These are phyloP conservation scores for Cladochytrium replicatum DNA, from an alignment of 192 early-diverging fungal genomes.

Conservation along the genomic window DNA sequence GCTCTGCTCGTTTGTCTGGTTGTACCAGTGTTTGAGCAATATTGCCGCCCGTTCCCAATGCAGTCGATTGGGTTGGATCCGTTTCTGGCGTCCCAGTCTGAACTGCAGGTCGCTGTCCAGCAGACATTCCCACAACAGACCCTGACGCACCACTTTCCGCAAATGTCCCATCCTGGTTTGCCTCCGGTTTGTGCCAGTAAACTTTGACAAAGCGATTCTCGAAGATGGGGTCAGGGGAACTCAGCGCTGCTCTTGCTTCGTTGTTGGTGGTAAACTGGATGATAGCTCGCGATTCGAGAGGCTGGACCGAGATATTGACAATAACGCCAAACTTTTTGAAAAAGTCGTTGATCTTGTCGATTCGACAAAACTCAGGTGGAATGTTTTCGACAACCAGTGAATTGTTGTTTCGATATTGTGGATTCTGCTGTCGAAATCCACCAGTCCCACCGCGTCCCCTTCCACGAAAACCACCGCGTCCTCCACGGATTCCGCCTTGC, in stretches of 20 bases:
- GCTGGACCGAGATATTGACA: constrained; percentile 59
- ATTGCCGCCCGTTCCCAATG: too few species aligned
- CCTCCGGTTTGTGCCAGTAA: constrained; percentile 50
- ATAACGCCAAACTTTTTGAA: constrained; percentile 72
- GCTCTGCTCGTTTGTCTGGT: too few species aligned
- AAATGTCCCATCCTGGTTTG: too few species aligned
- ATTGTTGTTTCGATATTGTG: too few species aligned
- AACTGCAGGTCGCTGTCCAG: too few species aligned
- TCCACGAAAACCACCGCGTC: constrained; percentile 42
- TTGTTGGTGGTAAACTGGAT: constrained; percentile 49
- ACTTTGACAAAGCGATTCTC: constrained; percentile 80
- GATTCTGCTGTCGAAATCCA: constrained; percentile 32
- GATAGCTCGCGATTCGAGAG: constrained; percentile 39
- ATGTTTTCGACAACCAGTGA: constrained; percentile 72
- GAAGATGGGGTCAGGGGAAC: constrained; percentile 69
- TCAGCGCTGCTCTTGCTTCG: constrained; percentile 62
- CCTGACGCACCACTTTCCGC: too few species aligned
- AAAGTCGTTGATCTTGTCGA: constrained; percentile 65
- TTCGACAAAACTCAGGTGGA: constrained; percentile 51
- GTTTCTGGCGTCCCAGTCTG: too few species aligned
- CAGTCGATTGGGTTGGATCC: too few species aligned
- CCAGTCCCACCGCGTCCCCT: constrained; percentile 33
- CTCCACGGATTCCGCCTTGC: constrained; percentile 3
- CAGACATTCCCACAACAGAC: too few species aligned
- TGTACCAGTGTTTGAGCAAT: too few species aligned